Evolutionary conservation across 1,284 basidiomycete genomes (phyloP).

Genomic region (Cryptococcus hybrid): DNA sequence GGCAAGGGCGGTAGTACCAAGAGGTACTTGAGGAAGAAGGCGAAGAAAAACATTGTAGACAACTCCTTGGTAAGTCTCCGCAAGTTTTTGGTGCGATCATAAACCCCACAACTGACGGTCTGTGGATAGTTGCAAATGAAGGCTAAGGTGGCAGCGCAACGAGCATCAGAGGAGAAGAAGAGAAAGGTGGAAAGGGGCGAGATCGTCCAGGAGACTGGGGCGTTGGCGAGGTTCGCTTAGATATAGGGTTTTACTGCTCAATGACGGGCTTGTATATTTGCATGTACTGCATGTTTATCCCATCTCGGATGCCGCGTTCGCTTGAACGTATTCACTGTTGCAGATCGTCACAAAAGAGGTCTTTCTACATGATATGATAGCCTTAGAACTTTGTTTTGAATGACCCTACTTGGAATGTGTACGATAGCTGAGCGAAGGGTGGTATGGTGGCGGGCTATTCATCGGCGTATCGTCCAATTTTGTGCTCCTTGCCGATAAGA

Average conservation of each 20-base stretch:
- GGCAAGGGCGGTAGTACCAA: constrained; percentile 69
- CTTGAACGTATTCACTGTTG: too few relatives aligned
- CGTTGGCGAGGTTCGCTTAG: constrained; percentile 29
- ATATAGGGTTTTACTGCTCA: not conserved
- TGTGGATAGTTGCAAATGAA: constrained; percentile 42
- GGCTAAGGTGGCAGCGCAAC: constrained; percentile 34
- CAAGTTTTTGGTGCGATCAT: too few relatives aligned
- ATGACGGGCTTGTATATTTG: not conserved
- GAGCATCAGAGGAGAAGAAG: constrained; percentile 24
- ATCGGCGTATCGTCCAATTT: too few relatives aligned
- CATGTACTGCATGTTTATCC: too few relatives aligned
- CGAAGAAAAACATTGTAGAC: constrained; percentile 90
- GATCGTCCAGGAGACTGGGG: constrained; percentile 27
- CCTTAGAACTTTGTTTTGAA: too few relatives aligned
- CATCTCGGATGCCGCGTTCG: too few relatives aligned
- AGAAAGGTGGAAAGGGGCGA: constrained; percentile 25
- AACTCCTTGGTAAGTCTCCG: constrained; percentile 66
- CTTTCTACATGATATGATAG: too few relatives aligned
- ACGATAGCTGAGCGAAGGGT: too few relatives aligned
- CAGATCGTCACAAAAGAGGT: too few relatives aligned
- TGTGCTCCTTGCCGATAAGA: too few relatives aligned
- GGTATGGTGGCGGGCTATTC: too few relatives aligned
- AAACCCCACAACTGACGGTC: not conserved
- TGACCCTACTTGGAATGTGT: too few relatives aligned
- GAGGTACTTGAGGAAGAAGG: constrained; percentile 70